Base-by-base conservation (phyloP, 163 green algal species). In the Chlamydomonas reinhardtii region DNA sequence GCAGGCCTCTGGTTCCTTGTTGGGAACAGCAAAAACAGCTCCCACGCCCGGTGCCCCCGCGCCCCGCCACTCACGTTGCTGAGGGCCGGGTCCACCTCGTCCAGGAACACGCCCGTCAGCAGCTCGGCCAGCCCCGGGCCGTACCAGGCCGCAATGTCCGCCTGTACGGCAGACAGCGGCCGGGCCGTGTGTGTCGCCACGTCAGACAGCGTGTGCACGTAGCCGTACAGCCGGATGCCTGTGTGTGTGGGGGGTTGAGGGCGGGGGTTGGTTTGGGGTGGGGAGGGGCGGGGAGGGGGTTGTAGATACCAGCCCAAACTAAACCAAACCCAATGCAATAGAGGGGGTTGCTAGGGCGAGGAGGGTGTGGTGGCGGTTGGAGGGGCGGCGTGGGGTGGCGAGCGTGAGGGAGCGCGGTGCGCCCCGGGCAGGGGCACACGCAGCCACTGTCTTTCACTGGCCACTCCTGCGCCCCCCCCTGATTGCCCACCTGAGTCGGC, bases 111-210 rank as follows among this genome's bases (percentile, higher is more conserved):
- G 54, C 79, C 79, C 2, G 19, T 31, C 24, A 86, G 69, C 34
- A 86, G 34, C 27, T 27, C 35, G 2, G 52, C 69, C 54, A 79
- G 56, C 0, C 54, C 69, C 32, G 59, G 76, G 43, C 64, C 65
- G 54, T 77, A 86, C 79, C 79, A 86, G 8, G 69, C 64, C 15
- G 70, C 52, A 32, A 86, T 52, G n/a, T 86, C 79, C 6, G 79
- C 69, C 20, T 54, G 25, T 0, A 86, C 79, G 11, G 66, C 79
- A 11, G 69, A 69, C 48, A 68, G 34, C 24, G 69, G 79, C 15
- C 79, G 69, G 25, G 54, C 54, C 39, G 61, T 5, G 32, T 34
- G 54, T 0, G 8, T 35, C 29, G 32, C 32, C 32, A 64, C 52
- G 69, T 62, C 34, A 0, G 34, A 34, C 69, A 79, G 70, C 17